These are phyloP conservation scores for Xylaria polymorpha DNA, from an alignment of 2,329 filamentous ascomycete genomes.

Conservation along the genomic window DNA sequence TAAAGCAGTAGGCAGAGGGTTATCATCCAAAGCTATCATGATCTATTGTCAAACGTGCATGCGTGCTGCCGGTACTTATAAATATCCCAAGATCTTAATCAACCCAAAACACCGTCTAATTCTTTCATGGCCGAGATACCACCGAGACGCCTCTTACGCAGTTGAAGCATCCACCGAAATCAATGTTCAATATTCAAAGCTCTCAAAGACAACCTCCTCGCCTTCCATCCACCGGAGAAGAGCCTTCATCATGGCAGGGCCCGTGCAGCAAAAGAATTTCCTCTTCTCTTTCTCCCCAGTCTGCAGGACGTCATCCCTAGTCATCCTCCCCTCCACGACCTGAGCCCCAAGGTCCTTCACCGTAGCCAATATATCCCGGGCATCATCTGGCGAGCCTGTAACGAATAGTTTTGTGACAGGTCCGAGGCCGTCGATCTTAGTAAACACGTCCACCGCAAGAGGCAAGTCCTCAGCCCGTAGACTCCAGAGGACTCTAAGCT, in stretches of 20 bases:
- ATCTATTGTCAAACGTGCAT: neutral
- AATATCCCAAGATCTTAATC: neutral
- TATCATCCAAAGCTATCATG: neutral
- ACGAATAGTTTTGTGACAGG: constrained; percentile 70
- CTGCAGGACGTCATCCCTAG: constrained; percentile 56
- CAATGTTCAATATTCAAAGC: constrained; percentile 66
- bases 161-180: neutral
- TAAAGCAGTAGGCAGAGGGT: neutral
- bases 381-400: constrained; percentile 68
- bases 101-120: neutral
- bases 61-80: neutral
- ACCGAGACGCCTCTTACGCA: neutral
- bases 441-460: constrained; percentile 70
- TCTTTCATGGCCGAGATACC: neutral
- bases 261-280: constrained; percentile 65
- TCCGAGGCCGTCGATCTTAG: constrained; percentile 63
- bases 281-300: constrained; percentile 56
- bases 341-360: constrained; percentile 52
- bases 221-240: constrained; percentile 65
- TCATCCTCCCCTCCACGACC: constrained; percentile 55
- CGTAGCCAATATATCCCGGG: constrained; percentile 51
- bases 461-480: constrained; percentile 70
- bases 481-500: constrained; percentile 75
- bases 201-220: constrained; percentile 67
- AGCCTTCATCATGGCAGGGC: constrained; percentile 54